phyloP scores from a whole-genome alignment of 2,329 filamentous ascomycete genomes.

The Fusarium algeriense region DNA sequence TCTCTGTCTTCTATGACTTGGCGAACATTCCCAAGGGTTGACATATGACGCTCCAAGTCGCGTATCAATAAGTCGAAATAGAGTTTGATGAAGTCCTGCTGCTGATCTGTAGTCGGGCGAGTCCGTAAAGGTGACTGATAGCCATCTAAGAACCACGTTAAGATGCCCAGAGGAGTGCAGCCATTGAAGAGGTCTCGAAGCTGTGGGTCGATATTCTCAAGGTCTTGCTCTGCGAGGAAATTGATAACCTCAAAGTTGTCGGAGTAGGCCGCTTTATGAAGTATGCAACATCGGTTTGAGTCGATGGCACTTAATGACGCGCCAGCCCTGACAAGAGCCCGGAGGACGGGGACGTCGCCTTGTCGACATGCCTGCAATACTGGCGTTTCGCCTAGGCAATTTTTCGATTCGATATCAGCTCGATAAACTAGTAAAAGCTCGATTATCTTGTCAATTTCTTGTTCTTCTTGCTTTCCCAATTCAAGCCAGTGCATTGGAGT shows the following conservation, averaged over 20 bases:
- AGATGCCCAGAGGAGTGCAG: accelerated
- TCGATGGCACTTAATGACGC: neutral
- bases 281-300: accelerated
- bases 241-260: neutral
- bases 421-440: neutral
- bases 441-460: accelerated
- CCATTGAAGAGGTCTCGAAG: accelerated
- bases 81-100: neutral
- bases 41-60: neutral
- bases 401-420: neutral
- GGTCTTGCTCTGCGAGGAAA: neutral
- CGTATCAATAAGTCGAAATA: constrained; percentile 12
- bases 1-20: neutral
- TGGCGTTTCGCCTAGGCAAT: accelerated
- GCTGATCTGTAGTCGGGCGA: too few relatives aligned
- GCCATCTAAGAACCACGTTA: too few relatives aligned
- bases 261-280: accelerated
- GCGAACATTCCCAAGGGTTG: neutral
- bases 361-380: accelerated
- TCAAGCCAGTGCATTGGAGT: neutral
- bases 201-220: neutral
- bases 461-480: accelerated
- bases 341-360: neutral
- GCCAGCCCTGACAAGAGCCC: neutral
- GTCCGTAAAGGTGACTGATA: too few relatives aligned